Base-by-base conservation (phyloP, 352 stramenopile genomes). In the Phytopythium helicoides region DNA sequence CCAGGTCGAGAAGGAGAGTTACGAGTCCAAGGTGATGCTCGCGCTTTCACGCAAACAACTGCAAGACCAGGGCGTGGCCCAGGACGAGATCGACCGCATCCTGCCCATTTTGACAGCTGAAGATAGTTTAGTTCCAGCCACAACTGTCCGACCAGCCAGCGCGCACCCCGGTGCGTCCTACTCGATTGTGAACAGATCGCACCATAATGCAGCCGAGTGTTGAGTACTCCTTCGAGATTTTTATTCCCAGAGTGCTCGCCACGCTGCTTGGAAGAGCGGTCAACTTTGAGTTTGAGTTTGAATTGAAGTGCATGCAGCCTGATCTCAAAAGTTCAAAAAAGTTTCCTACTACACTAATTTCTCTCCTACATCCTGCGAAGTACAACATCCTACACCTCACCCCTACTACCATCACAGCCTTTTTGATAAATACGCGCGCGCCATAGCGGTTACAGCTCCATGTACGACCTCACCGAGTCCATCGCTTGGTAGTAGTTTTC, bases 401-500 rank as follows among this genome's bases (percentile, higher is more conserved):
- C 42, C 15, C 37, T 31, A 12, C 21, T 22, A 3, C 41, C 15
- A 25, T 14, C 19, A 18, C 28, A 18, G 25, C 28, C 25, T 10
- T 16, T 16, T 25, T n/a, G 16, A 22, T 52, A 52, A 52, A 52
- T 52, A 52, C 31, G 35, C 16, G 38, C 6, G 3, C 14, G 15
- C 15, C 6, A 3, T 9, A 48, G 6, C 18, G 22, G 36, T 31
- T 23, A 33, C 22, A 42, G 41, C 53, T 62, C 48, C 45, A 53
- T 53, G 49, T 52, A 86, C 26, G 76, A 87, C 34, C 78, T 60
- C 19, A 70, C 71, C 25, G 79, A 86, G 52, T 87, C 75, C 51
- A 89, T 77, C 16, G 72, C 76, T 36, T 87, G 70, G 65, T 86
- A 87, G 56, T 86, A 86, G 39, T 77, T 89, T 45, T 87, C 76